These are phyloP conservation scores for Mollisiaceae sp. DNA, from an alignment of 2,329 filamentous ascomycete genomes.

Conservation along the genomic window DNA sequence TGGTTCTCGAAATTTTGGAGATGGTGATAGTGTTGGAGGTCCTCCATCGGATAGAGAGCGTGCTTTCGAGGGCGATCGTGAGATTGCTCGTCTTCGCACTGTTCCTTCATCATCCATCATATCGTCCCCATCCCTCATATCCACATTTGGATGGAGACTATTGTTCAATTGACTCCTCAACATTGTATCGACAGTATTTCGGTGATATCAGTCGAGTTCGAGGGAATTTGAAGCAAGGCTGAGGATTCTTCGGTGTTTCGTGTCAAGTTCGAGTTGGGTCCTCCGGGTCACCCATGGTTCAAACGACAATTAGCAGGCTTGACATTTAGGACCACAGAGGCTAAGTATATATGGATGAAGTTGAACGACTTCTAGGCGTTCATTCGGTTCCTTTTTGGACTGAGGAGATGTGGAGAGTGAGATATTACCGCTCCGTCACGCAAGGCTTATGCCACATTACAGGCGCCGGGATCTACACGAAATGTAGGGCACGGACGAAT, in stretches of 20 bases:
- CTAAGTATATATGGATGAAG: neutral
- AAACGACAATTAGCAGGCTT: neutral
- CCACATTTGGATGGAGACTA: constrained; percentile 15
- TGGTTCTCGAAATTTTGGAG: constrained; percentile 43
- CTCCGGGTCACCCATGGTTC: neutral
- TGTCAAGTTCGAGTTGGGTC: constrained; percentile 1
- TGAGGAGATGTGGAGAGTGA: constrained; percentile 5
- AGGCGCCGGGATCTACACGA: neutral
- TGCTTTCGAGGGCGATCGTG: constrained; percentile 41
- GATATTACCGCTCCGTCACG: neutral
- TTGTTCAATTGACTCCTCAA: constrained; percentile 35
- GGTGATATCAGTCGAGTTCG: constrained; percentile 9
- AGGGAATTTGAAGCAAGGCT: constrained; percentile 20
- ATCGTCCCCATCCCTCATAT: constrained; percentile 19
- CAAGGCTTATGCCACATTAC: constrained; percentile 3
- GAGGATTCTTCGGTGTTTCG: constrained; percentile 11
- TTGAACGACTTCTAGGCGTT: neutral
- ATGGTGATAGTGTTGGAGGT: constrained; percentile 40
- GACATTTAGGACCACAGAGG: neutral
- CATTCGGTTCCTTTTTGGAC: neutral
- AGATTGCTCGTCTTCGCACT: constrained; percentile 20
- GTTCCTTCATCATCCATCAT: constrained; percentile 17
- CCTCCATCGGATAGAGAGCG: constrained; percentile 41
- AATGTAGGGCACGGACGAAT: neutral
- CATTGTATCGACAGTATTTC: constrained; percentile 25